These are phyloP conservation scores for Tuber umbilicatum DNA, from an alignment of 495 filamentous ascomycete genomes.

Conservation along the genomic window DNA sequence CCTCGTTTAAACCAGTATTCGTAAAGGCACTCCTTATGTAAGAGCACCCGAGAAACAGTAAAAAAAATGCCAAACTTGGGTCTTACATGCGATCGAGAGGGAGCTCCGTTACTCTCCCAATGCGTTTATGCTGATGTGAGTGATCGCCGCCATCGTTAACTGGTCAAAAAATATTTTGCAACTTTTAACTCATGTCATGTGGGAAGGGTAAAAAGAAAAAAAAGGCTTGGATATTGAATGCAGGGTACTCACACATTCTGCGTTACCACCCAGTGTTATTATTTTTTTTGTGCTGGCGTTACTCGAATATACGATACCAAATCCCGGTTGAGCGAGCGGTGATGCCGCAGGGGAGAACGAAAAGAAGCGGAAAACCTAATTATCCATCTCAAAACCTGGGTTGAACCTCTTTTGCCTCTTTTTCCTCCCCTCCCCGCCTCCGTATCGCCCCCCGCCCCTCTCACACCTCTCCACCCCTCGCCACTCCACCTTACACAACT, in stretches of 20 bases:
- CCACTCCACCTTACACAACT: not conserved
- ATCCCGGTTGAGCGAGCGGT: not conserved
- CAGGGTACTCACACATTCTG: not conserved
- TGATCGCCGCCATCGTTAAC: not conserved
- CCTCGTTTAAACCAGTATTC: not conserved
- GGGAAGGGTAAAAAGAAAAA: not conserved
- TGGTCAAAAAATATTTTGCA: not conserved
- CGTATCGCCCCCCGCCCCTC: not conserved
- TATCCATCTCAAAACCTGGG: no score
- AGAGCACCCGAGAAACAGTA: not conserved
- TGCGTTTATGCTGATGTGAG: not conserved
- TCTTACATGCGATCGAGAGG: not conserved
- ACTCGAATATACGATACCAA: no score
- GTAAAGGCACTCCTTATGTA: not conserved
- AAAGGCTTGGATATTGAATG: not conserved
- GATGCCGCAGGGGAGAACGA: not conserved
- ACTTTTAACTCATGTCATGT: not conserved
- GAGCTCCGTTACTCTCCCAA: not conserved
- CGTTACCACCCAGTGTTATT: constrained; percentile 1
- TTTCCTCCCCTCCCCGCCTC: not conserved
- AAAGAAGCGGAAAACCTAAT: not conserved
- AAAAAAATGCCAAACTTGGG: not conserved
- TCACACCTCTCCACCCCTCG: not conserved
- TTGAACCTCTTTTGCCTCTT: not conserved
- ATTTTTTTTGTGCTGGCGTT: not conserved